Evolutionary conservation across 768 basidiomycete species (phyloP).

Genomic region (Paxillus involutus): DNA sequence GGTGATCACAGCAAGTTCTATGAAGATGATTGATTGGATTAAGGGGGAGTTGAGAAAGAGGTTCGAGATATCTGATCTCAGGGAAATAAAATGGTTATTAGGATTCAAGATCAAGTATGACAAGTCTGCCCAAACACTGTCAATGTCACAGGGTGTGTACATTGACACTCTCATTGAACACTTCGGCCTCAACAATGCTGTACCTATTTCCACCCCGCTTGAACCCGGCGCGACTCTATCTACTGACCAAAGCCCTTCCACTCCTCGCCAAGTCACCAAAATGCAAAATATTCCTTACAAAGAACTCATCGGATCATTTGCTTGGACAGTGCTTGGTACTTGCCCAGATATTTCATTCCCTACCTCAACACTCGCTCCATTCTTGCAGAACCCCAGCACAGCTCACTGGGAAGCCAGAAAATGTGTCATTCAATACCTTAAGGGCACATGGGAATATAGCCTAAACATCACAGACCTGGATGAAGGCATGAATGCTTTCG

Average conservation of each 20-base stretch:
- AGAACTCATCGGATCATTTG: constrained; percentile 28
- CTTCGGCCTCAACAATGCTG: background rate
- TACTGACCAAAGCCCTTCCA: background rate
- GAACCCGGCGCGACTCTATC: background rate
- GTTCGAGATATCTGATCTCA: constrained; percentile 33
- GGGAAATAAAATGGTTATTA: constrained; percentile 29
- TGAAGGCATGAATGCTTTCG: too few species aligned
- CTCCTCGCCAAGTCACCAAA: background rate
- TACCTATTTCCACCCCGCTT: background rate
- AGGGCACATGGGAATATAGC: too few species aligned
- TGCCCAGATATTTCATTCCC: too few species aligned
- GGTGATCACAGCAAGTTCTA: background rate
- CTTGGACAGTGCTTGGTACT: constrained; percentile 29
- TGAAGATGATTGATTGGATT: constrained; percentile 14
- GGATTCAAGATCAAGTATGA: constrained; percentile 31
- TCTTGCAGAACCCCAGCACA: too few species aligned
- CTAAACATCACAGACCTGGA: too few species aligned
- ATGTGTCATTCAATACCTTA: too few species aligned
- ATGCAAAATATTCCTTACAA: constrained; percentile 18
- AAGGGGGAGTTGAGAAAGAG: background rate
- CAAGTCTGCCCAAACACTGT: constrained; percentile 15
- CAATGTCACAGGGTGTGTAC: constrained; percentile 29
- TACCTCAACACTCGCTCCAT: too few species aligned
- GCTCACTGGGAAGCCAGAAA: too few species aligned
- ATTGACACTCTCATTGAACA: constrained; percentile 11